Evolutionary conservation across 2,329 filamentous ascomycete genomes (phyloP).

Genomic region (Hirsutella minnesotensis): DNA sequence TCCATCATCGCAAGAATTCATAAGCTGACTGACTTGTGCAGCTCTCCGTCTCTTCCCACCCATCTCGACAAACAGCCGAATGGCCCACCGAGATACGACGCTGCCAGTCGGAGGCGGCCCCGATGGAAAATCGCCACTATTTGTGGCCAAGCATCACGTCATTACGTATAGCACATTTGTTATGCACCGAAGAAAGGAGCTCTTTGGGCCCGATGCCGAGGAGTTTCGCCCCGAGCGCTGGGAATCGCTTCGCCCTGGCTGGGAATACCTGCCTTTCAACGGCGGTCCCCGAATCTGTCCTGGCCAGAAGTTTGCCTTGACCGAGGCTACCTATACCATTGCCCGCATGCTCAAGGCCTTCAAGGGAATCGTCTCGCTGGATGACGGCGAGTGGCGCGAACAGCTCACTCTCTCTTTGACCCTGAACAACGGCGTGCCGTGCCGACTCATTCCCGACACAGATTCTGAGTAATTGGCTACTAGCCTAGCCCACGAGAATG

Average conservation of each 20-base stretch:
- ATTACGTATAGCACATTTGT: constrained; percentile 56
- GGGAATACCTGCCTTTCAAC: constrained; percentile 67
- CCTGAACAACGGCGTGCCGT: too few relatives aligned
- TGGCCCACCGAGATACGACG: constrained; percentile 59
- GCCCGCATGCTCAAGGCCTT: too few relatives aligned
- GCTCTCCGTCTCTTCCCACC: background rate
- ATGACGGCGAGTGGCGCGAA: too few relatives aligned
- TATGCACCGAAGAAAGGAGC: constrained; percentile 59
- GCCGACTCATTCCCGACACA: too few relatives aligned
- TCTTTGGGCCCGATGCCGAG: constrained; percentile 42
- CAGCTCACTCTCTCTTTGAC: too few relatives aligned
- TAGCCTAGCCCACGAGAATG: too few relatives aligned
- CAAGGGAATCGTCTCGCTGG: too few relatives aligned
- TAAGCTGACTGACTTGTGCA: background rate
- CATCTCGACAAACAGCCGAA: constrained; percentile 38
- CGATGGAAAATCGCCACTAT: constrained; percentile 38
- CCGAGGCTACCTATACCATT: constrained; percentile 42
- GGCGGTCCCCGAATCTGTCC: constrained; percentile 64
- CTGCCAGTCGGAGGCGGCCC: constrained; percentile 38
- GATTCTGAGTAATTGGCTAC: too few relatives aligned
- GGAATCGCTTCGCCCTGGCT: constrained; percentile 50
- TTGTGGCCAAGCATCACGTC: constrained; percentile 40
- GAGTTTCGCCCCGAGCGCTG: constrained; percentile 53
- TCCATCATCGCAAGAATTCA: background rate
- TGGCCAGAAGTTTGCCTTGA: constrained; percentile 71